Evolutionary conservation across 176 grass and related monocot genomes (phyloP), one percentile per base, ranked within the genome.

Genomic region (Secale cereale): DNA sequence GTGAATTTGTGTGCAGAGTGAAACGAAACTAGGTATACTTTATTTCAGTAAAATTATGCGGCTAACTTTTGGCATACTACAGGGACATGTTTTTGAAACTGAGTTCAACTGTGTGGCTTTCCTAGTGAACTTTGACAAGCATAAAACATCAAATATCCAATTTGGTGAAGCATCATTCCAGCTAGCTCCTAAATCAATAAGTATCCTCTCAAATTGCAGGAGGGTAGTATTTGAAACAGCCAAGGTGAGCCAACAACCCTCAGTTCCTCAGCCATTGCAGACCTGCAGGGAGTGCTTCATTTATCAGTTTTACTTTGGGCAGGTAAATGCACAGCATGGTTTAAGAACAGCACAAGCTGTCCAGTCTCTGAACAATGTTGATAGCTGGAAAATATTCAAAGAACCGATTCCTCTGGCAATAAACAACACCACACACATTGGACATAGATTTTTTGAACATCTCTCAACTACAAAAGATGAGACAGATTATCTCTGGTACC

Each of bases 401-500:
- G 94, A 97, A 43, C 29, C 56, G 17, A 81, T 91, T 30, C 72
- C 87, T 63, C 35, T 13, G 11, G 36, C 59, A 52, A 17, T 15
- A 46, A 56, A 32, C 15, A 76, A 80, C 29, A 71, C 57, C 30
- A 71, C 85, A 76, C 78, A 91, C 11, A 76, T 19, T 26, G 66
- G 77, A 23, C 69, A 84, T 40, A 32, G 74, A 20, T 63, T 91
- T 26, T 66, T 81, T 37, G 89, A 97, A 80, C 94, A 97, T 77
- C 84, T 93, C 68, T 83, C 89, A n/a, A 84, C 87, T 39, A 97
- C 94, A 62, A 90, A 91, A 90, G 94, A 97, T 86, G 78, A 72
- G 52, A 97, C 91, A 48, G 94, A 97, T 48, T 97, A 97, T 78
- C 94, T 97, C 65, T 97, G 94, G 94, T 97, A 93, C 77, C 79